Conservation (phyloP, 2,329 filamentous ascomycete genomes). For the Cordyceps javanica region DNA sequence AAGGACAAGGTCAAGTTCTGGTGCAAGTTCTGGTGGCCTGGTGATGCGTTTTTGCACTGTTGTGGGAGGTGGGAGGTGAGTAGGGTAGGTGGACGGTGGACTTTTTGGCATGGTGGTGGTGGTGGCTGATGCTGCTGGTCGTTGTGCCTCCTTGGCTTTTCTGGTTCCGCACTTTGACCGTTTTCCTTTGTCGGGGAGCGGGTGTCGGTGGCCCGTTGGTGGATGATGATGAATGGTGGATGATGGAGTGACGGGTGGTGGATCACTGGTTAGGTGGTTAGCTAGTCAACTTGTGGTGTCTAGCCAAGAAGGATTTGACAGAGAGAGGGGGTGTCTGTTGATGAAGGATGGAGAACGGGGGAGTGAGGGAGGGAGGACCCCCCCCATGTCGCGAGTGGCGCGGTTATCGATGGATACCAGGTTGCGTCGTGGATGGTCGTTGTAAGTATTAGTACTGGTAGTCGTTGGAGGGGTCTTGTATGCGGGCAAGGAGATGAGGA, state of each 20-base stretch:
- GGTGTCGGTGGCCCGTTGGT: neutral
- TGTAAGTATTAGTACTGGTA: too few relatives aligned
- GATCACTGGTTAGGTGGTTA: too few relatives aligned
- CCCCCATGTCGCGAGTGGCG: neutral
- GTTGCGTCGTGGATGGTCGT: too few relatives aligned
- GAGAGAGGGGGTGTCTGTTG: neutral
- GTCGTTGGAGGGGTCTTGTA: constrained; percentile 1
- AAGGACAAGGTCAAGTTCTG: too few relatives aligned
- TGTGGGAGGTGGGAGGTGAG: too few relatives aligned
- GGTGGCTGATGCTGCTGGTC: constrained; percentile 1
- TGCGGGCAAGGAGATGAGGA: neutral
- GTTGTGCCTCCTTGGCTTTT: neutral
- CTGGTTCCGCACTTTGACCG: neutral
- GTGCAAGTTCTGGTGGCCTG: neutral
- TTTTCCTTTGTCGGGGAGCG: neutral
- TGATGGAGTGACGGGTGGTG: too few relatives aligned
- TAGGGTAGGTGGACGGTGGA: too few relatives aligned
- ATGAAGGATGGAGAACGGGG: neutral
- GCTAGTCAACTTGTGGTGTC: too few relatives aligned
- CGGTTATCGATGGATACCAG: constrained; percentile 3
- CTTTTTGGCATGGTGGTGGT: neutral
- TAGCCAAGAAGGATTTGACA: neutral
- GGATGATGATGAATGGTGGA: too few relatives aligned
- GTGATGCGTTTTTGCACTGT: too few relatives aligned
- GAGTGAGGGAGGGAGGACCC: neutral